Base-by-base conservation (phyloP, 2,329 filamentous ascomycete genomes). In the Colletotrichum filicis region DNA sequence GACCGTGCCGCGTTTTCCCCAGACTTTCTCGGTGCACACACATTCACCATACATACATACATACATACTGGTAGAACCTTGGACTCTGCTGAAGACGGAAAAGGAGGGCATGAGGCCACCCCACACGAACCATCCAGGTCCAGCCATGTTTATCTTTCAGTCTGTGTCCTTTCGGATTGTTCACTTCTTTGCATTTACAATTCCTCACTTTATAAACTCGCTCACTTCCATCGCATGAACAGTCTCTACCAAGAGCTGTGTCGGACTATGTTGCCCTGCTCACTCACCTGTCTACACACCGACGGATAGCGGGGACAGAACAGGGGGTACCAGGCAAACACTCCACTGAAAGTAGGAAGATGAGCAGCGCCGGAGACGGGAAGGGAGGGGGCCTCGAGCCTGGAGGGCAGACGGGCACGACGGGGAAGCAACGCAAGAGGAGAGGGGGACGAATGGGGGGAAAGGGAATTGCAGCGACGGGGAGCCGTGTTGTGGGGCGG, bases 401-500 rank as follows among this genome's bases (percentile, higher is more conserved):
- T 42, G 14, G 37, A 42, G 14, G 14, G 14, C 37, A 42, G 37
- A 42, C 12, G 35, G 4, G 35, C 30, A 32, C 30, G 32, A 49
- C 22, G 58, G 52, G 9, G 52, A 22, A 55, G 26, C 52, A 55
- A 55, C 22, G 11, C n/a, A 22, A 35, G 49, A 53, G 14, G 30
- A 24, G 37, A n/a, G 58, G 24, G 35, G 24, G 14, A 49, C 30
- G 32, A 32, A 65, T 65, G 22, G 14, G 11, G n/a, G 22, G 32
- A 32, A 32, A 60, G 32, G 57, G 22, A 46, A 52, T 42, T 46
- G 35, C 22, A 37, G 52, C 35, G 24, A 53, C 57, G 53, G 35
- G 30, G 30, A 56, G 42, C 42, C 19, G 42, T 22, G 28, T 5
- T 70, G 71, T 73, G 71, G 60, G 71, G 71, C 56, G 49, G 26